These are phyloP conservation scores for Leccinum incarnatum DNA, from an alignment of 768 basidiomycete species.

Conservation along the genomic window DNA sequence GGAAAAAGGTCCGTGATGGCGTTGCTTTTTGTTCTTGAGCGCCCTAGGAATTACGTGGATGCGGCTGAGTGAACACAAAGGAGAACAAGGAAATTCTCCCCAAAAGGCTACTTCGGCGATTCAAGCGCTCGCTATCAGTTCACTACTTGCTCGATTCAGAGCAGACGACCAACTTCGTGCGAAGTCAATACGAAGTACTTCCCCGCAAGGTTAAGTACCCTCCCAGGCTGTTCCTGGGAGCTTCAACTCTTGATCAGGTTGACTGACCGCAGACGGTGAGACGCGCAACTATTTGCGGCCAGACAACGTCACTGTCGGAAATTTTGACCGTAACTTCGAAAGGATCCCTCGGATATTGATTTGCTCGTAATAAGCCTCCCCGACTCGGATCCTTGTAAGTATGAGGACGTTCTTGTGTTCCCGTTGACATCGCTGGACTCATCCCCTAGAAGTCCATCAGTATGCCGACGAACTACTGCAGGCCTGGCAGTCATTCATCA, in stretches of 20 bases:
- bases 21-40: constrained; percentile 15
- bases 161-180: too few species aligned
- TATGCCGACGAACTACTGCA: neutral
- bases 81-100: neutral
- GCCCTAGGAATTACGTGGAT: neutral
- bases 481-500: neutral
- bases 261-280: neutral
- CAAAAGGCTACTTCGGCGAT: neutral
- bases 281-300: neutral
- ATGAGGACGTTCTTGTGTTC: too few species aligned
- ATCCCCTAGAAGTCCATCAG: neutral
- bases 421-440: neutral
- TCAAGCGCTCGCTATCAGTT: neutral
- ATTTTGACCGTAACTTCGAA: neutral
- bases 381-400: too few species aligned
- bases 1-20: constrained; percentile 7
- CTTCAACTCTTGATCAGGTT: neutral
- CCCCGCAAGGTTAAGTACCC: neutral
- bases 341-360: neutral
- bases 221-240: neutral
- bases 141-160: neutral
- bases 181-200: neutral
- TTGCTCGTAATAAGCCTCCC: neutral
- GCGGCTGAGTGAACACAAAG: constrained; percentile 3
- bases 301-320: neutral